Evolutionary conservation across 2,329 filamentous ascomycete genomes (phyloP).

Genomic region (Purpureocillium takamizusanense): DNA sequence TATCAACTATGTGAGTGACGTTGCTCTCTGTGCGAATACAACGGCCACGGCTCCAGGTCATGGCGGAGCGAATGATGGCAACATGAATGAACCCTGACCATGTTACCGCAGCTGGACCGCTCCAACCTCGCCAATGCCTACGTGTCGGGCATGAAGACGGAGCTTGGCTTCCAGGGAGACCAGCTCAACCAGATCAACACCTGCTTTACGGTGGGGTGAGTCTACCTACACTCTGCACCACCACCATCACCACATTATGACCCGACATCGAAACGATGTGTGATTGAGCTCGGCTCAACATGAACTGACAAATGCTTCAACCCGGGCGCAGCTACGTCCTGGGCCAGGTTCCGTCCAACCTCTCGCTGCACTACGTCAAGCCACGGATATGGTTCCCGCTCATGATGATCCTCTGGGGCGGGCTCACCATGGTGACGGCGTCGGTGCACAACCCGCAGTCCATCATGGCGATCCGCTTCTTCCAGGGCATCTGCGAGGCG

Average conservation of each 20-base stretch:
- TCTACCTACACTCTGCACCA: background rate
- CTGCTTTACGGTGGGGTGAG: slow-evolving; percentile 27
- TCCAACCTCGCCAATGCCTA: slow-evolving; percentile 28
- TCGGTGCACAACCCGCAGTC: slow-evolving; percentile 25
- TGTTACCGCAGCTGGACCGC: slow-evolving; percentile 22
- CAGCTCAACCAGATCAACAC: slow-evolving; percentile 28
- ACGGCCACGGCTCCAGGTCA: background rate
- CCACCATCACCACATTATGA: background rate
- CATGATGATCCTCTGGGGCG: slow-evolving; percentile 57
- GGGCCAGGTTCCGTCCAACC: slow-evolving; percentile 52
- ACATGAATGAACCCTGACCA: background rate
- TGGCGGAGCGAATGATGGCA: background rate
- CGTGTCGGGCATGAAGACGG: slow-evolving; percentile 37
- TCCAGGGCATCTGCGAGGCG: slow-evolving; percentile 27
- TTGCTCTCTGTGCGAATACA: background rate
- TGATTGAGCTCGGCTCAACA: no score
- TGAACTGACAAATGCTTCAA: background rate
- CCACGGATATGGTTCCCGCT: slow-evolving; percentile 55
- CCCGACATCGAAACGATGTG: background rate
- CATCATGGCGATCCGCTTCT: slow-evolving; percentile 29
- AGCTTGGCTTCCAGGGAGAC: slow-evolving; percentile 35
- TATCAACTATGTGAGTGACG: slow-evolving; percentile 42
- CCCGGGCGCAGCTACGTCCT: slow-evolving; percentile 28
- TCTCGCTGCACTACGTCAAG: slow-evolving; percentile 53
- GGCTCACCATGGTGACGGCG: slow-evolving; percentile 48